phyloP scores from a whole-genome alignment of 2,329 filamentous ascomycete species.

The Aureobasidium sp. region DNA sequence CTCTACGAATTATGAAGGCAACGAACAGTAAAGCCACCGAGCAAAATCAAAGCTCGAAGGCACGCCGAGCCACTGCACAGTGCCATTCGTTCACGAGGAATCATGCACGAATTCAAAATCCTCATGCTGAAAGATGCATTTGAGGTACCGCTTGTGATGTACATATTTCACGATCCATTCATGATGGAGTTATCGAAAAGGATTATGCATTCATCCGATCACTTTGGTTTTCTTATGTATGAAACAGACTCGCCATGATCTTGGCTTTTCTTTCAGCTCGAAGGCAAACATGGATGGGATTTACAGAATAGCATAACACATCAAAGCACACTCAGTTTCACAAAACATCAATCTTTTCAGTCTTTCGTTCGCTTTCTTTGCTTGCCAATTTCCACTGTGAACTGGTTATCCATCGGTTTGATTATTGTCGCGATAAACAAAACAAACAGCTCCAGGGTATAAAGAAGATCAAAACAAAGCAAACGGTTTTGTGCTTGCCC shows the following conservation, averaged over 20 bases:
- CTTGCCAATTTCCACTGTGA: not conserved
- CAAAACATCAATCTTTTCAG: not conserved
- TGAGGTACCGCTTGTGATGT: not conserved
- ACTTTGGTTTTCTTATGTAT: not conserved
- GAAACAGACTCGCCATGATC: not conserved
- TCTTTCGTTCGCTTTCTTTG: not conserved
- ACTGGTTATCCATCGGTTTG: not conserved
- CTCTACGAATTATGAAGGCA: constrained; percentile 9
- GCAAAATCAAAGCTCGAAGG: constrained; percentile 2
- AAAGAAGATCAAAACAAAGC: not conserved
- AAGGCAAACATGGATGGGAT: not conserved
- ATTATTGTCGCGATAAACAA: not conserved
- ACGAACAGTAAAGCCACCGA: not conserved
- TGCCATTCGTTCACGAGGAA: constrained; percentile 7
- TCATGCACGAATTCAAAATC: constrained; percentile 8
- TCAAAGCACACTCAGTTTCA: not conserved
- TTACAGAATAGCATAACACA: not conserved
- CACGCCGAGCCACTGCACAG: not conserved
- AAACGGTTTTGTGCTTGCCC: not conserved
- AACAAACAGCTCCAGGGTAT: not conserved
- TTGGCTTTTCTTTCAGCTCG: not conserved
- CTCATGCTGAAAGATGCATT: constrained; percentile 12
- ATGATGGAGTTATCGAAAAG: not conserved
- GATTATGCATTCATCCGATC: not conserved
- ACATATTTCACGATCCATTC: not conserved